phyloP scores from a whole-genome alignment of 139 green algal genomes.

The Coccomyxa sp. region DNA sequence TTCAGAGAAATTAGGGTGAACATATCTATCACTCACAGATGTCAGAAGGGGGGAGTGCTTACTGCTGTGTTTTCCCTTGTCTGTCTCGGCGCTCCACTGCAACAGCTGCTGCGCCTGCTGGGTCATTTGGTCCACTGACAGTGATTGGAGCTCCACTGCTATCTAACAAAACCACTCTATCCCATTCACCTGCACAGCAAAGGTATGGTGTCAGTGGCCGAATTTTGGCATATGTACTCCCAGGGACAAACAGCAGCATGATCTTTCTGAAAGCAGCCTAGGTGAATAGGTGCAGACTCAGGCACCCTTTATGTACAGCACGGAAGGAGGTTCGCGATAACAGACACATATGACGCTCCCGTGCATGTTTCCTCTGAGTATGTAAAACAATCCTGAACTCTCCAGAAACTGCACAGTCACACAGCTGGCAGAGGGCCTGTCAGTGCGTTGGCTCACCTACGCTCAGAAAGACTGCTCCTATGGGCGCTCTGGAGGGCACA shows the following conservation, averaged over 20 bases:
- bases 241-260: background rate
- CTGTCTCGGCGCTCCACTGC: slow-evolving; percentile 34
- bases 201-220: background rate
- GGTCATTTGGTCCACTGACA: background rate
- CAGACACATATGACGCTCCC: background rate
- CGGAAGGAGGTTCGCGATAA: no score
- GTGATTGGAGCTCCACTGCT: background rate
- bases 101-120: slow-evolving; percentile 38
- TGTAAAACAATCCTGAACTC: background rate
- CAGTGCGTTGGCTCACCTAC: no score
- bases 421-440: no score
- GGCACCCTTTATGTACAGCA: background rate
- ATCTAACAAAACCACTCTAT: background rate
- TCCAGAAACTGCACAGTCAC: background rate
- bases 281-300: background rate
- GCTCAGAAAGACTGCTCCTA: slow-evolving; percentile 51
- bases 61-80: background rate
- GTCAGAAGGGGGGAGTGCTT: background rate
- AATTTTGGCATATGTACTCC: background rate
- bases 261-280: background rate
- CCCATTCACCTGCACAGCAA: background rate
- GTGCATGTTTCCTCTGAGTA: background rate
- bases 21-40: background rate
- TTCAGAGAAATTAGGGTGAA: background rate
- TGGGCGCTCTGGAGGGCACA: slow-evolving; percentile 30